Evolutionary conservation across 768 basidiomycete genomes (phyloP), one percentile per base, ranked within the genome.

Genomic region (Naematelia aurantialba): DNA sequence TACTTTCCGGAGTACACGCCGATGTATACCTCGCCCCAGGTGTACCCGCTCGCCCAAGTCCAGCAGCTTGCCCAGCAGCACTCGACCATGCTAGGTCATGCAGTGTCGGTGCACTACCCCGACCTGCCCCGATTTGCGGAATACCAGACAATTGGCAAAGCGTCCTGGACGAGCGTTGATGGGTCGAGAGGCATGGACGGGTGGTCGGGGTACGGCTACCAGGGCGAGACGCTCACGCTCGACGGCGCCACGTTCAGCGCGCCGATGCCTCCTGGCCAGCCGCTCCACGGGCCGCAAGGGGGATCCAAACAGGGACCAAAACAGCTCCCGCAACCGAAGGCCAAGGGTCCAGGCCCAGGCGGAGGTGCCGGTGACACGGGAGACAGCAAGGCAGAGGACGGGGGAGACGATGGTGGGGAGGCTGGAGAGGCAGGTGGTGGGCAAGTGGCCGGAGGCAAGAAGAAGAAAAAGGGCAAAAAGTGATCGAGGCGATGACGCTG

Each of bases 191-290:
- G 64, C 5, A 52, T 55, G 46, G 62, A 61, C 17, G 65, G 61
- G 3, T 72, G 70, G 70, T 69, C 63, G 17, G 70, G 68, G 48
- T 69, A 57, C 57, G 68, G 70, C 13, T 72, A 65, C 63, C 62
- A 60, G 1, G 70, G 61, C 10, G 63, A 67, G 19, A 65, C 54
- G 24, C 47, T 69, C 44, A 58, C 60, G 26, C 26, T 58, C 3
- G 56, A 56, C 4, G 68, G 66, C 1, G 25, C 57, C 54, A 67
- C 66, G 17, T 72, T 72, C 61, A 66, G 66, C 4, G 61, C 56
- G 13, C 58, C 62, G 2, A 68, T 68, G 60, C 42, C 42, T 19
- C 26, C 26, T 22, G 52, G 48, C 14, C 22, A 27, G 25, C 42
- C 42, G 4, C 2, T 29, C 17, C 27, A 39, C 29, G 56, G 30